Base-by-base conservation (phyloP, 2,329 filamentous ascomycete genomes). In the Exophiala sp. region DNA sequence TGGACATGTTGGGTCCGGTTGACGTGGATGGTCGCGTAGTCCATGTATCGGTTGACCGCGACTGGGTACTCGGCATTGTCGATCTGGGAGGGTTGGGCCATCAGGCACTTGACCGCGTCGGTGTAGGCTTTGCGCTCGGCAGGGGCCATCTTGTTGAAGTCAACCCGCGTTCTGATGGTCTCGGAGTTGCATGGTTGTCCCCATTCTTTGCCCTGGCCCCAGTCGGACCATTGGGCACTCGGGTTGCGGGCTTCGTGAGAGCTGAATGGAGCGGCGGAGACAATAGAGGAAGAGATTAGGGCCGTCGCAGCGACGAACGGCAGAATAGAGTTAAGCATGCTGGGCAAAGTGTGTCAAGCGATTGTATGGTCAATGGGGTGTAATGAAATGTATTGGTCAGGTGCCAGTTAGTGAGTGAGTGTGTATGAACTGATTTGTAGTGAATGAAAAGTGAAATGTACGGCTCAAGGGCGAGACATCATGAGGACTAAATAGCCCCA, bases 11-110 rank as follows among this genome's bases (percentile, higher is more conserved):
- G 57, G 3, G 70, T 71, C 42, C 68, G 63, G 44, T 68, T 64
- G 32, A 71, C 69, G 47, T 75, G 73, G n/a, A 66, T 65, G 16
- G 65, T 69, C 5, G 70, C 67, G 55, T 74, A 73, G 56, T 75
- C 73, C 60, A 75, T 71, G 59, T 65, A 66, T 45, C 68, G 62
- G 36, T 51, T 68, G 14, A 64, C 63, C 16, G 69, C 69, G 20
- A 69, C 69, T 3, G 69, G 65, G 43, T 63, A 63, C 16, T 63
- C 56, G 12, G 59, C 59, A 12, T 62, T 55, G 54, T 62, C 59
- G 20, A 68, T 66, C 5, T 67, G 67, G 16, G 57, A 66, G 6
- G 71, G 62, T 12, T 66, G 65, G 20, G 57, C 63, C 18, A 65
- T 65, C 29, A 75, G 53, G 59, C 72, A 75, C 36, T 71, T 63